phyloP scores from a whole-genome alignment of 1,139 yeast species.

The Kodamaea suecica region DNA sequence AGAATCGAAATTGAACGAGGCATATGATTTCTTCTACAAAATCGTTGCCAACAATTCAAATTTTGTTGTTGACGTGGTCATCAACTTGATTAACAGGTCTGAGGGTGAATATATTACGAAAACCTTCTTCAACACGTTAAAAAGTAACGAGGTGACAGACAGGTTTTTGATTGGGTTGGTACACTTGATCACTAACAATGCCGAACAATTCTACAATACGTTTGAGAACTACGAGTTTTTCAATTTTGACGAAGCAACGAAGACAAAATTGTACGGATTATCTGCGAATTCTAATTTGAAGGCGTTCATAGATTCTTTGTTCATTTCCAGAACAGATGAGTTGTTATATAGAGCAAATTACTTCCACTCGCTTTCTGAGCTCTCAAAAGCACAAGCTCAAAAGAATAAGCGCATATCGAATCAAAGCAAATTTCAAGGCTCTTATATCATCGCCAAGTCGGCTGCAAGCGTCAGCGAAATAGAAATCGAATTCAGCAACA shows the following conservation, averaged over 20 bases:
- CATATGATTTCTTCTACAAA: constrained; percentile 26
- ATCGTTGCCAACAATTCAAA: constrained; percentile 15
- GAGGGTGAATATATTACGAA: constrained; percentile 24
- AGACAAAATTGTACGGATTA: constrained; percentile 11
- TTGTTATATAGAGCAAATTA: constrained; percentile 25
- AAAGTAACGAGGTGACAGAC: constrained; percentile 18
- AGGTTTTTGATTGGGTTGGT: constrained; percentile 36
- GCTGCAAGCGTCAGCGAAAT: not conserved
- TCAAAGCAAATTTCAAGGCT: not conserved
- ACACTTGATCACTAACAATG: constrained; percentile 29
- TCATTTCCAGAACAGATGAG: constrained; percentile 5
- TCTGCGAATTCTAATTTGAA: constrained; percentile 20
- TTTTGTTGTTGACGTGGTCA: constrained; percentile 28
- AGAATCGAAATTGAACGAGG: constrained; percentile 21
- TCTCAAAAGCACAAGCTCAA: constrained; percentile 23
- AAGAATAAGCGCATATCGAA: not conserved
- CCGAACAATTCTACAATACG: constrained; percentile 21
- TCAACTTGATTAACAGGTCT: constrained; percentile 31
- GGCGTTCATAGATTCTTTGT: constrained; percentile 22
- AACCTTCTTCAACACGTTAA: constrained; percentile 22
- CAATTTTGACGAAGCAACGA: constrained; percentile 9
- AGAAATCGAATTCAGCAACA: constrained; percentile 17
- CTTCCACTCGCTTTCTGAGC: constrained; percentile 34
- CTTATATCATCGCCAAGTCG: not conserved
- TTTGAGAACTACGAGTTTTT: constrained; percentile 21